A percentile compares a stretch with the other conserved stretches of the same genome.
Conservation (phyloP, 2,329 filamentous ascomycete genomes). For the Aspergillus ochraceus region DNA sequence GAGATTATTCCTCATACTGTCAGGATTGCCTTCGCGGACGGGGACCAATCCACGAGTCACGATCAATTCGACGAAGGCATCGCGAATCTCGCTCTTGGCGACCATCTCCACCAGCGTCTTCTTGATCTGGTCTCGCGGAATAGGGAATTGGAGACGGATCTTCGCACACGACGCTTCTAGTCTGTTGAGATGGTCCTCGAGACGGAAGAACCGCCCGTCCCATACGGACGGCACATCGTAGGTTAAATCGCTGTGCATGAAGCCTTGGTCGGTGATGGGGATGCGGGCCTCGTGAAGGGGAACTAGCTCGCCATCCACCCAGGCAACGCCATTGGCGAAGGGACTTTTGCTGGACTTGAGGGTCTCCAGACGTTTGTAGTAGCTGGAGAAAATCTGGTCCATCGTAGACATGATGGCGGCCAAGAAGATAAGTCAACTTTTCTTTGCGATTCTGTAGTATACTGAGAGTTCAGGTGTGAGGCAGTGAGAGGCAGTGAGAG, state of each 20-base stretch:
- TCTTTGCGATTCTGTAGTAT: too few species aligned
- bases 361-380: conserved; percentile 31
- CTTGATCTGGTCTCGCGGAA: conserved; percentile 43
- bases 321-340: conserved; percentile 49
- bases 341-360: conserved; percentile 40
- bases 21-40: conserved; percentile 38
- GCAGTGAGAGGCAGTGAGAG: too few species aligned
- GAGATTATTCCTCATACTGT: conserved; percentile 41
- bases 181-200: conserved; percentile 51
- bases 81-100: conserved; percentile 46
- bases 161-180: conserved; percentile 49
- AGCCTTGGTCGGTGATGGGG: conserved; percentile 53
- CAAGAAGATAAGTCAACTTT: not conserved
- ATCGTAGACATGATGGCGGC: conserved; percentile 43
- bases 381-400: conserved; percentile 44
- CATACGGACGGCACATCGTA: conserved; percentile 55
- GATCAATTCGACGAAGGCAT: conserved; percentile 54
- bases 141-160: conserved; percentile 46
- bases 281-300: conserved; percentile 51
- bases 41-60: conserved; percentile 51
- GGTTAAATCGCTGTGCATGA: conserved; percentile 54
- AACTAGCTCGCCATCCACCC: conserved; percentile 46
- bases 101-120: conserved; percentile 48
- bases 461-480: too few species aligned
- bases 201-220: conserved; percentile 54